Evolutionary conservation across 2,329 filamentous ascomycete species (phyloP).

Genomic region (Stylonectria norvegica): DNA sequence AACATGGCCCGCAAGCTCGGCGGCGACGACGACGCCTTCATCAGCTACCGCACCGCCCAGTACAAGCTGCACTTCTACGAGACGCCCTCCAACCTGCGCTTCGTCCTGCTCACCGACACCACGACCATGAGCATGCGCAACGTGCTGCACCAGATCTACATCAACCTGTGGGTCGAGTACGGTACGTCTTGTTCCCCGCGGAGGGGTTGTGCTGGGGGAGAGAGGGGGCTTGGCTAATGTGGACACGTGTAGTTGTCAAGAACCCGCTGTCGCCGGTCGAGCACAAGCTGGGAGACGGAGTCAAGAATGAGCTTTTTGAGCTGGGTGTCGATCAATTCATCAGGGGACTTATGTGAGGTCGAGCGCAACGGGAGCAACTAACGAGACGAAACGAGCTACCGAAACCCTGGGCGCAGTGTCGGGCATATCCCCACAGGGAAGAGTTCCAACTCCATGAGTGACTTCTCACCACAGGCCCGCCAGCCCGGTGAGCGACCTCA

Average conservation of each 20-base stretch:
- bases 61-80: slow-evolving; percentile 99
- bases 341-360: slow-evolving; percentile 55
- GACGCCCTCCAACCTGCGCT: slow-evolving; percentile 91
- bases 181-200: slow-evolving; percentile 47
- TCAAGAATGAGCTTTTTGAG: slow-evolving; percentile 69
- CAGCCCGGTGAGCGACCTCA: neutral
- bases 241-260: slow-evolving; percentile 56
- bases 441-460: too few species aligned
- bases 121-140: slow-evolving; percentile 86
- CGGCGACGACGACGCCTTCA: slow-evolving; percentile 90
- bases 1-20: slow-evolving; percentile 97
- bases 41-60: slow-evolving; percentile 86
- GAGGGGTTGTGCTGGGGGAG: neutral
- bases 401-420: too few species aligned
- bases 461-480: too few species aligned
- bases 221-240: slow-evolving; percentile 1
- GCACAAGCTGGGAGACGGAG: slow-evolving; percentile 65
- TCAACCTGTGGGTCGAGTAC: slow-evolving; percentile 96
- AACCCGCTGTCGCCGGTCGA: slow-evolving; percentile 67
- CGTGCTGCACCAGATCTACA: slow-evolving; percentile 96
- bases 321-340: slow-evolving; percentile 75
- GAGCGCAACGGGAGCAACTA: neutral
- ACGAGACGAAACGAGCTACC: neutral
- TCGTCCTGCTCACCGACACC: slow-evolving; percentile 93
- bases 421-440: too few species aligned